These are phyloP conservation scores for Daldinia loculata DNA, from an alignment of 495 filamentous ascomycete genomes.

Conservation along the genomic window DNA sequence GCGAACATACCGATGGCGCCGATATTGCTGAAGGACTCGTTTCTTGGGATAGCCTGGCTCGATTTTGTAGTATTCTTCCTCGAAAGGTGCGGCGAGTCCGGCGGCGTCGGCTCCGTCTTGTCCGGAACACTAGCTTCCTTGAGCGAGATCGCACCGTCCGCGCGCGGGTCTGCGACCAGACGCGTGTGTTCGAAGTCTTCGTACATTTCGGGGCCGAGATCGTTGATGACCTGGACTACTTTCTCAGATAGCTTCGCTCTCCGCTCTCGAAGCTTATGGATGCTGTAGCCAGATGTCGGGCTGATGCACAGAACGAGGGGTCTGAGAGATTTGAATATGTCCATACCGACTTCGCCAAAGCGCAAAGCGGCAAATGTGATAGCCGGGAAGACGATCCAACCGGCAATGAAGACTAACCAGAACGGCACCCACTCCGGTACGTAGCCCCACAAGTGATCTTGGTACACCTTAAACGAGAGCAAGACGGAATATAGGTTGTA, in stretches of 20 bases:
- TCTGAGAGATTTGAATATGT: constrained; percentile 92
- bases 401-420: constrained; percentile 75
- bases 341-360: constrained; percentile 97
- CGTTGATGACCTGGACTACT: constrained; percentile 92
- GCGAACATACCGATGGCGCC: constrained; percentile 88
- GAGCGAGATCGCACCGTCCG: constrained; percentile 36
- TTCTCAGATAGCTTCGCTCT: constrained; percentile 79
- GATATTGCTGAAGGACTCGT: constrained; percentile 92
- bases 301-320: constrained; percentile 90
- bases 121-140: constrained; percentile 35
- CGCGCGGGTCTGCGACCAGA: constrained; percentile 67
- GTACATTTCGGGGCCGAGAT: constrained; percentile 94
- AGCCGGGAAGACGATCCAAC: constrained; percentile 81
- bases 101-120: constrained; percentile 38
- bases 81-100: constrained; percentile 39
- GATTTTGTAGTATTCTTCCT: constrained; percentile 56
- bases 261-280: constrained; percentile 77
- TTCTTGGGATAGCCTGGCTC: constrained; percentile 72
- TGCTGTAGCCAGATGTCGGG: constrained; percentile 82
- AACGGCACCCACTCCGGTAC: constrained; percentile 83
- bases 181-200: constrained; percentile 90
- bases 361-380: constrained; percentile 94
- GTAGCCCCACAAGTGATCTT: constrained; percentile 80
- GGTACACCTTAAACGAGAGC: constrained; percentile 80
- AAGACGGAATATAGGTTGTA: constrained; percentile 81